Evolutionary conservation across 2,329 filamentous ascomycete species (phyloP).

Genomic region (Botryotinia narcissicola): DNA sequence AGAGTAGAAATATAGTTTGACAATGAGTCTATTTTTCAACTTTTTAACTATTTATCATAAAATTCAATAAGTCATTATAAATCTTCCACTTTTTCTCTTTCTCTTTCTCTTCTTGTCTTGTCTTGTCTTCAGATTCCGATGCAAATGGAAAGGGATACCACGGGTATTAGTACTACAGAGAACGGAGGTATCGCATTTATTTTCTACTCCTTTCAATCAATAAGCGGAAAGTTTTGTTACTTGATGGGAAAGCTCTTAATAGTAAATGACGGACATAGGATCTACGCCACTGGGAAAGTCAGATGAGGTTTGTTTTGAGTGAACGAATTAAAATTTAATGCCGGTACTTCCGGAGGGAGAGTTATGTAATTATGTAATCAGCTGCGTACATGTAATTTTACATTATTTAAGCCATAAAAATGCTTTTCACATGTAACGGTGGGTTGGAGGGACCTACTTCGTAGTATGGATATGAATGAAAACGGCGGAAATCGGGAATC

Average conservation of each 20-base stretch:
- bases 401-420: not conserved
- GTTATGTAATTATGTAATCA: not conserved
- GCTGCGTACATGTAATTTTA: not conserved
- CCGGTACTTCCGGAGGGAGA: not conserved
- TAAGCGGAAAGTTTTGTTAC: slow-evolving; percentile 5
- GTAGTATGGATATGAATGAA: no score
- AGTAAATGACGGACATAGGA: slow-evolving; percentile 3
- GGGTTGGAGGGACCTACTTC: no score
- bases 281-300: slow-evolving; percentile 17
- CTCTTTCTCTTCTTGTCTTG: no score
- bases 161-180: not conserved
- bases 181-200: no score
- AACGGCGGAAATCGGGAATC: not conserved
- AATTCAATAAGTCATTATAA: not conserved
- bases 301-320: not conserved
- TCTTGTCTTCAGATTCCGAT: not conserved
- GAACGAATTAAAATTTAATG: slow-evolving; percentile 7
- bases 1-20: not conserved
- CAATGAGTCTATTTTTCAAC: not conserved
- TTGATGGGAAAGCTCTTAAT: slow-evolving; percentile 14
- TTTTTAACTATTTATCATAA: not conserved
- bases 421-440: not conserved
- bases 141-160: not conserved
- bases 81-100: not conserved
- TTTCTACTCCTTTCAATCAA: not conserved